A percentile compares a stretch with the other conserved stretches of the same genome.
Evolutionary conservation across 2,329 filamentous ascomycete species (phyloP).

Genomic region (Colletotrichum spinosum): DNA sequence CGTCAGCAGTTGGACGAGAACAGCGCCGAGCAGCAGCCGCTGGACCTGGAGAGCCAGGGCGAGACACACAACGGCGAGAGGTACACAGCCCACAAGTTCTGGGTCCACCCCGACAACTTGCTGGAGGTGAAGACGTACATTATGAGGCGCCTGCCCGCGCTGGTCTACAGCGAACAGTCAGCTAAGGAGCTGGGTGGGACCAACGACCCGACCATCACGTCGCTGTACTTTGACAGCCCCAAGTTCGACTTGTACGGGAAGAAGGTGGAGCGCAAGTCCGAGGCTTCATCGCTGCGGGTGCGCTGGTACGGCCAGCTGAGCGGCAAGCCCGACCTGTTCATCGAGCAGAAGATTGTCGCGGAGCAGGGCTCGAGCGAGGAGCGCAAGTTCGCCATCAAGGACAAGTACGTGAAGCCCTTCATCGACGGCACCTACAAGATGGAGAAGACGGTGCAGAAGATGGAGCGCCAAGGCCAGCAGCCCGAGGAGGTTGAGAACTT

Average conservation of each 20-base stretch:
- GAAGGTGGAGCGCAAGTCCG: slow-evolving; percentile 81
- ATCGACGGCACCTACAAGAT: slow-evolving; percentile 89
- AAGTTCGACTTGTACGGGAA: slow-evolving; percentile 87
- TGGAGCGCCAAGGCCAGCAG: slow-evolving; percentile 80
- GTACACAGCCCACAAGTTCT: slow-evolving; percentile 93
- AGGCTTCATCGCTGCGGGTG: slow-evolving; percentile 85
- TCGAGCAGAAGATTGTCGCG: slow-evolving; percentile 91
- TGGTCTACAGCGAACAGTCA: slow-evolving; percentile 91
- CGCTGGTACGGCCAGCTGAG: slow-evolving; percentile 92
- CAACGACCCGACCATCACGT: slow-evolving; percentile 91
- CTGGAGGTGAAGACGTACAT: slow-evolving; percentile 98
- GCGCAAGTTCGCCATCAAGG: slow-evolving; percentile 86
- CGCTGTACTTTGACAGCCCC: slow-evolving; percentile 93
- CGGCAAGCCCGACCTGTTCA: slow-evolving; percentile 80
- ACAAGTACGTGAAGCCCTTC: slow-evolving; percentile 92
- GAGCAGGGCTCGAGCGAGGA: slow-evolving; percentile 83
- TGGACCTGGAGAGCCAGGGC: slow-evolving; percentile 63
- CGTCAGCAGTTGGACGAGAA: slow-evolving; percentile 81
- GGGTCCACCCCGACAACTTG: slow-evolving; percentile 95
- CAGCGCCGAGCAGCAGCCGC: slow-evolving; percentile 49
- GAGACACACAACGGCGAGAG: slow-evolving; percentile 74
- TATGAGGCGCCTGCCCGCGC: slow-evolving; percentile 86
- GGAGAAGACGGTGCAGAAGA: slow-evolving; percentile 90
- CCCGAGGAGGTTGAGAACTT: slow-evolving; percentile 75
- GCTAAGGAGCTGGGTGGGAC: slow-evolving; percentile 84